A percentile compares a stretch with the other conserved stretches of the same genome.
These are phyloP conservation scores for Areca catechu DNA, from an alignment of 176 grass and related monocot genomes.

Conservation along the genomic window DNA sequence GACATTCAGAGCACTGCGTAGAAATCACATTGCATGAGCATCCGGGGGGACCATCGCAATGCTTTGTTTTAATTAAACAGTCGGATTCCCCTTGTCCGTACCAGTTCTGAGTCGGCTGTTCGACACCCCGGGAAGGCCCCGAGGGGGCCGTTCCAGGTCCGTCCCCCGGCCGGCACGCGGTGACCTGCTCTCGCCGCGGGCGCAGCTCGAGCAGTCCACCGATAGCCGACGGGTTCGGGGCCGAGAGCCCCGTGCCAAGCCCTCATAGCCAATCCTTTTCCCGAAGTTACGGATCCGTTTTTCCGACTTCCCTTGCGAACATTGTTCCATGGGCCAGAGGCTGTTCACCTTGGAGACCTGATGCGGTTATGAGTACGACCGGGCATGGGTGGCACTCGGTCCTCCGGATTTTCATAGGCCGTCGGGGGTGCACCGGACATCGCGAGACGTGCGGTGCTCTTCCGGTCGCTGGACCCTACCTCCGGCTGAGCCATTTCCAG, in stretches of 20 bases:
- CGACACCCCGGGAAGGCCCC: slow-evolving; percentile 10
- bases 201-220: no score
- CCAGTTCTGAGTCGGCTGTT: slow-evolving; percentile 35
- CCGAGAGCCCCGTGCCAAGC: slow-evolving; percentile 36
- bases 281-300: slow-evolving; percentile 43
- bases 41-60: slow-evolving; percentile 36
- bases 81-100: slow-evolving; percentile 42
- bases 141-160: no score
- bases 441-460: no score
- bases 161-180: no score
- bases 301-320: slow-evolving; percentile 41
- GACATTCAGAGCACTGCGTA: no score
- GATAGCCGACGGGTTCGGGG: no score
- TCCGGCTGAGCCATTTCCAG: no score
- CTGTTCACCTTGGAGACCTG: slow-evolving; percentile 51
- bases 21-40: no score
- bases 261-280: slow-evolving; percentile 54
- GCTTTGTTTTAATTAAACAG: slow-evolving; percentile 45
- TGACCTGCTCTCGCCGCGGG: no score
- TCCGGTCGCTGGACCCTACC: no score
- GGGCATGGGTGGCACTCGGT: slow-evolving; percentile 16
- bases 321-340: slow-evolving; percentile 41
- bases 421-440: no score
- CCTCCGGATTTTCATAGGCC: slow-evolving; percentile 51
- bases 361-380: slow-evolving; percentile 49